phyloP scores from a whole-genome alignment of 106 monocot genomes.

The Platanthera guangdongensis region DNA sequence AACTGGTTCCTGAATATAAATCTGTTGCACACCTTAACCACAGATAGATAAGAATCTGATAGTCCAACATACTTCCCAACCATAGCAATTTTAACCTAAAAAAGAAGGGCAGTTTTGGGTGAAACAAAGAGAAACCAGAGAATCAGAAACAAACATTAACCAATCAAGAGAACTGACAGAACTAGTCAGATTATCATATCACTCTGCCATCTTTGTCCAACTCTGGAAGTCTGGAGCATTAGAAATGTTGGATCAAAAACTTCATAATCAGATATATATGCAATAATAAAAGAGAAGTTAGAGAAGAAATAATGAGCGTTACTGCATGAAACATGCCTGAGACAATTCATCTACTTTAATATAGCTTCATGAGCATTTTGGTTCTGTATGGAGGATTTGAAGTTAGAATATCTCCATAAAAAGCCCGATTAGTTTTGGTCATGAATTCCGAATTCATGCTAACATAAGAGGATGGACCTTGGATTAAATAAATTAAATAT shows the following conservation, averaged over 20 bases:
- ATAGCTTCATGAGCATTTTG: constrained; percentile 76
- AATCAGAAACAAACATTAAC: too few relatives aligned
- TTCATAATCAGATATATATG: background rate
- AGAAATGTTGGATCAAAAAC: constrained; percentile 28
- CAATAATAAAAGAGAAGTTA: background rate
- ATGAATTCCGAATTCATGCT: background rate
- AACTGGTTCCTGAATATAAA: background rate
- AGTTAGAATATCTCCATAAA: constrained; percentile 15
- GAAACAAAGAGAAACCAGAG: background rate
- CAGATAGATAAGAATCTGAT: constrained; percentile 75
- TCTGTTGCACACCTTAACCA: constrained; percentile 46
- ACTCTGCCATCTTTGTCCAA: constrained; percentile 73
- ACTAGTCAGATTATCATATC: constrained; percentile 50
- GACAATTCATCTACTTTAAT: constrained; percentile 52
- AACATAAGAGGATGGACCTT: background rate
- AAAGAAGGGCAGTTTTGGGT: background rate
- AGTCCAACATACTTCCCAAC: constrained; percentile 74
- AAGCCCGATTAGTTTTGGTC: background rate
- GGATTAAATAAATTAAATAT: constrained; percentile 1
- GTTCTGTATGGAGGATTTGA: constrained; percentile 32
- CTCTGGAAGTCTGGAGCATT: constrained; percentile 39
- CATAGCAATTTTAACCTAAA: constrained; percentile 79
- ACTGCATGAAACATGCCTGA: constrained; percentile 28
- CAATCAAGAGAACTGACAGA: constrained; percentile 39
- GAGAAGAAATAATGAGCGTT: background rate